These are phyloP conservation scores for Colletotrichum sublineola DNA, from an alignment of 2,329 filamentous ascomycete species.

Conservation along the genomic window DNA sequence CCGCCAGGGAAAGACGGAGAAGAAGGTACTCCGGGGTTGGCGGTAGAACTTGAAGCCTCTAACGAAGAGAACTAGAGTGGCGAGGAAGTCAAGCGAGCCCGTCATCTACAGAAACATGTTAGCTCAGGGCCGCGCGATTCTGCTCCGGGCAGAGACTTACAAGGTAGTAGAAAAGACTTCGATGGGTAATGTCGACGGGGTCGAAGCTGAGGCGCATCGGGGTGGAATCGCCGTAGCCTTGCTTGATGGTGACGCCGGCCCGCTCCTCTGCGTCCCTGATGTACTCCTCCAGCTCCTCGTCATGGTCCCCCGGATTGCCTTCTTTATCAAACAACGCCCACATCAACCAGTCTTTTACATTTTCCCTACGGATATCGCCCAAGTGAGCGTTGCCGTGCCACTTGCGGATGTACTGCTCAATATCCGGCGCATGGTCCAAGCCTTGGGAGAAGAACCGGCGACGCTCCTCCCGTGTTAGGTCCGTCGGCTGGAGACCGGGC, in stretches of 20 bases:
- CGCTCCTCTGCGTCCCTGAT: slow-evolving; percentile 66
- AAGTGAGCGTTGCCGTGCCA: slow-evolving; percentile 76
- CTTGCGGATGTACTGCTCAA: slow-evolving; percentile 68
- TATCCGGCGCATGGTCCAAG: slow-evolving; percentile 66
- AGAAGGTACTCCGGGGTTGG: slow-evolving; percentile 50
- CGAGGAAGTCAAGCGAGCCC: slow-evolving; percentile 62
- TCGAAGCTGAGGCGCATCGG: slow-evolving; percentile 77
- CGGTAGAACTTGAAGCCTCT: slow-evolving; percentile 66
- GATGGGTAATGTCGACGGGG: slow-evolving; percentile 69
- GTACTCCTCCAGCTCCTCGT: slow-evolving; percentile 60
- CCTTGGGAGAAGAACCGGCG: slow-evolving; percentile 69
- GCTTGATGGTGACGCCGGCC: slow-evolving; percentile 63
- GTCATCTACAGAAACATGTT: slow-evolving; percentile 27
- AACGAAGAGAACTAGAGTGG: slow-evolving; percentile 59
- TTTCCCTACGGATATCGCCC: slow-evolving; percentile 72
- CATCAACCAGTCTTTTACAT: slow-evolving; percentile 74
- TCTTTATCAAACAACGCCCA: slow-evolving; percentile 75
- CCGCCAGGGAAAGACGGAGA: slow-evolving; percentile 70
- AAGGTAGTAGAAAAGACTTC: slow-evolving; percentile 74
- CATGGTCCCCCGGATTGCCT: slow-evolving; percentile 55
- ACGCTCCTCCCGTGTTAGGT: slow-evolving; percentile 62
- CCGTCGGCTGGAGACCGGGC: slow-evolving; percentile 56
- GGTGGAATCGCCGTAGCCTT: slow-evolving; percentile 68
- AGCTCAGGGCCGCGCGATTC: slow-evolving; percentile 51
- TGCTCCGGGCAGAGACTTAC: slow-evolving; percentile 47